phyloP scores from a whole-genome alignment of 257 asterid genomes.

The Penstemon eatonii region DNA sequence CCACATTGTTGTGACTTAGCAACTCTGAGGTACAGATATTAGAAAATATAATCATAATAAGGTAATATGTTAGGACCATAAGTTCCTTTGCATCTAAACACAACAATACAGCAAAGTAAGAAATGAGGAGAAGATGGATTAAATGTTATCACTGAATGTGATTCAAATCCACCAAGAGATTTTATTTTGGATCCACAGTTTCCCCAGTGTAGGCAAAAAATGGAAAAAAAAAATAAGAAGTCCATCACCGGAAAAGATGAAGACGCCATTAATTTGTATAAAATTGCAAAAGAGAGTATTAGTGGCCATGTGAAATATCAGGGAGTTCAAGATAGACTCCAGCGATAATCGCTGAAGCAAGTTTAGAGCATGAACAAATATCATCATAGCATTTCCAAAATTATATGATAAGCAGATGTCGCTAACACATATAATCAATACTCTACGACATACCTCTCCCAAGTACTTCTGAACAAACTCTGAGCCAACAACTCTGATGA shows the following conservation, averaged over 20 bases:
- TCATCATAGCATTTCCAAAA: neutral
- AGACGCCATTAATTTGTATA: too few species aligned
- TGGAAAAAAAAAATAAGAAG: too few species aligned
- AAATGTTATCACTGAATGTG: neutral
- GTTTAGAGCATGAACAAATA: neutral
- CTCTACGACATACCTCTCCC: conserved; percentile 65
- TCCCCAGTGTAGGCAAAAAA: neutral
- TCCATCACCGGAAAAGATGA: too few species aligned
- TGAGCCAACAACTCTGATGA: conserved; percentile 86
- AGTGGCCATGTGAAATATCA: neutral
- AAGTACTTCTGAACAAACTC: conserved; percentile 88
- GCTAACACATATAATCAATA: neutral
- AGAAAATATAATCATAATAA: conserved; percentile 8
- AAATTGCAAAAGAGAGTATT: neutral
- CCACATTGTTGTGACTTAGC: neutral
- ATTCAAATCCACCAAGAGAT: neutral
- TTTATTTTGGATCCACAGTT: conserved; percentile 1
- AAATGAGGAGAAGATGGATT: too few species aligned
- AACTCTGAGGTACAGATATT: neutral
- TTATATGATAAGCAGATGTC: neutral
- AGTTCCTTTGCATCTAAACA: too few species aligned
- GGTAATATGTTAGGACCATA: too few species aligned
- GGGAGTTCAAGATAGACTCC: neutral
- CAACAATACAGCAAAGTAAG: too few species aligned
- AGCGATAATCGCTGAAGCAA: neutral